A percentile compares a stretch with the other conserved stretches of the same genome.
phyloP scores from a whole-genome alignment of 1,284 basidiomycete genomes.

The Rhodotorula glutinis region DNA sequence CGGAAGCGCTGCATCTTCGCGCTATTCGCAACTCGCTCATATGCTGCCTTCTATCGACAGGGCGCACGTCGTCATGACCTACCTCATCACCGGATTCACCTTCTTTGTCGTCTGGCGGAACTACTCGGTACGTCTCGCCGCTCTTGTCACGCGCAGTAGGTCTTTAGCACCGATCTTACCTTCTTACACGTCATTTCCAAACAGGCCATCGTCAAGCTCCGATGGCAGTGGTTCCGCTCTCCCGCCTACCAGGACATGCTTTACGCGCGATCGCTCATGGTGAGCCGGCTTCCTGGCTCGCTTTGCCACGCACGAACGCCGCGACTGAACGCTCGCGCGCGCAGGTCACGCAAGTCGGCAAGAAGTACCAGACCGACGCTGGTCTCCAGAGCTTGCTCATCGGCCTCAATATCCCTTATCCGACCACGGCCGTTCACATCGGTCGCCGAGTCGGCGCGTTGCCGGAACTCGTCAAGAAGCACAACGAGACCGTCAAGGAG shows the following conservation, averaged over 20 bases:
- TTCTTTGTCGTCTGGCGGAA: conserved; percentile 60
- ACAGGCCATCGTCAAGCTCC: conserved; percentile 61
- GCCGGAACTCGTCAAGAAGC: conserved; percentile 70
- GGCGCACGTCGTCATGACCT: conserved; percentile 70
- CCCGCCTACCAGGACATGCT: conserved; percentile 70
- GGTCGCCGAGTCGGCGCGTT: conserved; percentile 69
- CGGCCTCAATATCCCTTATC: conserved; percentile 62
- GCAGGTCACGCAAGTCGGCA: conserved; percentile 64
- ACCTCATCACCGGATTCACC: conserved; percentile 57
- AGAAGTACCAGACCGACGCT: conserved; percentile 70
- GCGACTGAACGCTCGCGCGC: not conserved
- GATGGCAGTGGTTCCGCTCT: conserved; percentile 69
- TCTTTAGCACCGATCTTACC: too few species aligned
- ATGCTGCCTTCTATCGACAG: not conserved
- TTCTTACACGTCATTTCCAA: too few species aligned
- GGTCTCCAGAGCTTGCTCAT: conserved; percentile 55
- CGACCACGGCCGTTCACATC: conserved; percentile 77
- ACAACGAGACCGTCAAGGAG: conserved; percentile 77
- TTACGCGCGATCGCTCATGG: conserved; percentile 71
- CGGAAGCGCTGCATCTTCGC: not conserved
- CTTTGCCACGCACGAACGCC: not conserved
- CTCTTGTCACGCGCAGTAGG: too few species aligned
- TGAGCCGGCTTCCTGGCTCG: conserved; percentile 7
- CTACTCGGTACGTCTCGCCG: conserved; percentile 14
- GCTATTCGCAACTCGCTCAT: not conserved